Percentiles rank a stretch among this genome's conserved stretches.
Evolutionary conservation across 2,329 filamentous ascomycete species (phyloP).

Genomic region (Fusarium nelsonii): DNA sequence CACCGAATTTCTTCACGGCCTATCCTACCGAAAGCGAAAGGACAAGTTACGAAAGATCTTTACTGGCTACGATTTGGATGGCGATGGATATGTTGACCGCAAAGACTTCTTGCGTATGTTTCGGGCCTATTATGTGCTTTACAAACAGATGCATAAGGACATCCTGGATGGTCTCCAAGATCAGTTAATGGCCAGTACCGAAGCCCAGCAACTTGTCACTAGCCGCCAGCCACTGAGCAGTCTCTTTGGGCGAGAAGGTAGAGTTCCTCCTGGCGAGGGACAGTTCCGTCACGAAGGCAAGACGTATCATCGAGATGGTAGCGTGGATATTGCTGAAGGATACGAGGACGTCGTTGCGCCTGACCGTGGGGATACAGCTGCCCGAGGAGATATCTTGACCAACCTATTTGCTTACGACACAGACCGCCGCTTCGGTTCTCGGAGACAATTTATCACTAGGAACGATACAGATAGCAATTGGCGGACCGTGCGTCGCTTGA

Average conservation of each 20-base stretch:
- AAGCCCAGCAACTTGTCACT: slow-evolving; percentile 80
- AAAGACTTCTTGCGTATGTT: slow-evolving; percentile 93
- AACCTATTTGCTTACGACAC: slow-evolving; percentile 61
- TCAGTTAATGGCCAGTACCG: slow-evolving; percentile 79
- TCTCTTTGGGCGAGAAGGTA: slow-evolving; percentile 78
- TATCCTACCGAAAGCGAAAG: slow-evolving; percentile 77
- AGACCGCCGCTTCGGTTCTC: slow-evolving; percentile 48
- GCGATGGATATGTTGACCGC: slow-evolving; percentile 85
- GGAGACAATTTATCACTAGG: slow-evolving; percentile 48
- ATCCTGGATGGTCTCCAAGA: slow-evolving; percentile 83
- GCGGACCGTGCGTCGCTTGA: slow-evolving; percentile 51
- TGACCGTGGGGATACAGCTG: slow-evolving; percentile 70
- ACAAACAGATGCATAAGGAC: slow-evolving; percentile 89
- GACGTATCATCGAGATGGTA: slow-evolving; percentile 70
- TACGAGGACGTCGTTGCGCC: slow-evolving; percentile 68
- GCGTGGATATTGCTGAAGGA: slow-evolving; percentile 72
- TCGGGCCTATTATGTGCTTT: slow-evolving; percentile 89
- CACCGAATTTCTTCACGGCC: slow-evolving; percentile 86
- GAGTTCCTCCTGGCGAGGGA: slow-evolving; percentile 72
- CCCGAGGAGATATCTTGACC: slow-evolving; percentile 71
- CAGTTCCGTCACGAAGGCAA: slow-evolving; percentile 74
- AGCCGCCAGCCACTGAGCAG: slow-evolving; percentile 81
- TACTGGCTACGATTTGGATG: slow-evolving; percentile 90
- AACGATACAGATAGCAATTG: slow-evolving; percentile 53
- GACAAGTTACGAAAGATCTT: slow-evolving; percentile 82